Conservation (phyloP, 805 yeast genomes). For the Clavispora santaluciae region DNA sequence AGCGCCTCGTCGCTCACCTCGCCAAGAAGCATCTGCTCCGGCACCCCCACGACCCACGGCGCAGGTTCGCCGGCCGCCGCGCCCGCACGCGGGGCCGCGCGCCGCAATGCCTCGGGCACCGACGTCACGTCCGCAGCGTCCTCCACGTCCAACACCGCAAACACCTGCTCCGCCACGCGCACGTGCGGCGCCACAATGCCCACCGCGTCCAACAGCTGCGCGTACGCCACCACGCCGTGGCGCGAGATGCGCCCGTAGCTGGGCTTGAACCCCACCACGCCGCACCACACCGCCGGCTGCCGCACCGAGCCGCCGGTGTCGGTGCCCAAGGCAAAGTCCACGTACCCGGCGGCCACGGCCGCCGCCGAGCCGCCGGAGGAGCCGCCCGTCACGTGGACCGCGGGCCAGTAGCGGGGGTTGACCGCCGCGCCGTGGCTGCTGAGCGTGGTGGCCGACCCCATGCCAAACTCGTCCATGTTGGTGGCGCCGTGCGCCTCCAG, state of each 20-base stretch:
- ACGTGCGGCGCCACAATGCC: conserved; percentile 66
- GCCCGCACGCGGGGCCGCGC: conserved; percentile 10
- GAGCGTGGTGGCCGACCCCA: conserved; percentile 76
- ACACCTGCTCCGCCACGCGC: conserved; percentile 44
- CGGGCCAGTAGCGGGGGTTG: conserved; percentile 39
- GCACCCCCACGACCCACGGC: conserved; percentile 64
- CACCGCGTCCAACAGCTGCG: conserved; percentile 92
- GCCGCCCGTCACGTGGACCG: conserved; percentile 62
- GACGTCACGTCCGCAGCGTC: conserved; percentile 84
- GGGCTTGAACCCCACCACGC: conserved; percentile 86
- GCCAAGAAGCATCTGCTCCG: conserved; percentile 57
- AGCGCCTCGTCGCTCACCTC: conserved; percentile 48
- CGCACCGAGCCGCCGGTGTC: conserved; percentile 98
- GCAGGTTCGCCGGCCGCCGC: too few relatives aligned
- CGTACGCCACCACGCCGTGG: conserved; percentile 89
- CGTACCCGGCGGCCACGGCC: conserved; percentile 68
- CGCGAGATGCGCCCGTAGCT: conserved; percentile 88
- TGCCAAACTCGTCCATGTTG: conserved; percentile 95
- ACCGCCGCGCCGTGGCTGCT: conserved; percentile 53
- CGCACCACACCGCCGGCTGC: conserved; percentile 85
- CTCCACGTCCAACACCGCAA: conserved; percentile 47
- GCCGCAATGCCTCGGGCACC: conserved; percentile 34
- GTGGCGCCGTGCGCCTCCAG: conserved; percentile 67
- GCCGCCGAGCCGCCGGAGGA: conserved; percentile 97
- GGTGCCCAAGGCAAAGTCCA: conserved; percentile 80